Evolutionary conservation across 805 yeast species (phyloP).

Genomic region (Kluyveromyces dobzhanskii): DNA sequence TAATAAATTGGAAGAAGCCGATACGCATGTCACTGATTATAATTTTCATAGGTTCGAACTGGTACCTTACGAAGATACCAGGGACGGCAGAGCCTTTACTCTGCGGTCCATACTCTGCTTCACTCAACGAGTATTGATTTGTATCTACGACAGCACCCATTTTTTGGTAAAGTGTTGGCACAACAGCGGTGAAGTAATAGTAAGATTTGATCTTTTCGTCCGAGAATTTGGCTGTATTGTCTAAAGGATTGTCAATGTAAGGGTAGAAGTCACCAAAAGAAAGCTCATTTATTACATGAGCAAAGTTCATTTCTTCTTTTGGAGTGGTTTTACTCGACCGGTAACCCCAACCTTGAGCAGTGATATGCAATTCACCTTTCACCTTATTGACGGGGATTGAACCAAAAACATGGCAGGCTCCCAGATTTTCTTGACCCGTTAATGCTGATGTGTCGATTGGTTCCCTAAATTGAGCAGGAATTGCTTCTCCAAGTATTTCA

Average conservation of each 20-base stretch:
- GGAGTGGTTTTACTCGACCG: constrained; percentile 34
- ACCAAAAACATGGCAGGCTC: constrained; percentile 82
- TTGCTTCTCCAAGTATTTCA: constrained; percentile 54
- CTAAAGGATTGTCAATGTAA: constrained; percentile 79
- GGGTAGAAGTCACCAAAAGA: constrained; percentile 92
- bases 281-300: constrained; percentile 79
- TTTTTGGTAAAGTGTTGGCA: constrained; percentile 70
- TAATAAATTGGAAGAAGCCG: constrained; percentile 68
- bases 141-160: constrained; percentile 70
- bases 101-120: constrained; percentile 31
- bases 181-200: constrained; percentile 67
- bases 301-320: constrained; percentile 56
- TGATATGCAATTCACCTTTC: constrained; percentile 75
- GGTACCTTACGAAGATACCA: constrained; percentile 76
- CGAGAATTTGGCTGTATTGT: constrained; percentile 55
- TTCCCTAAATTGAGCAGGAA: constrained; percentile 55
- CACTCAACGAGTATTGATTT: constrained; percentile 73
- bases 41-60: constrained; percentile 80
- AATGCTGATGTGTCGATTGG: constrained; percentile 32
- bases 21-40: constrained; percentile 62
- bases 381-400: constrained; percentile 78
- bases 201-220: constrained; percentile 41
- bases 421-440: constrained; percentile 44
- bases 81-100: constrained; percentile 37
- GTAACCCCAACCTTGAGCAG: constrained; percentile 67